Conservation (phyloP, 768 basidiomycete genomes). For the Naganishia kalamii region DNA sequence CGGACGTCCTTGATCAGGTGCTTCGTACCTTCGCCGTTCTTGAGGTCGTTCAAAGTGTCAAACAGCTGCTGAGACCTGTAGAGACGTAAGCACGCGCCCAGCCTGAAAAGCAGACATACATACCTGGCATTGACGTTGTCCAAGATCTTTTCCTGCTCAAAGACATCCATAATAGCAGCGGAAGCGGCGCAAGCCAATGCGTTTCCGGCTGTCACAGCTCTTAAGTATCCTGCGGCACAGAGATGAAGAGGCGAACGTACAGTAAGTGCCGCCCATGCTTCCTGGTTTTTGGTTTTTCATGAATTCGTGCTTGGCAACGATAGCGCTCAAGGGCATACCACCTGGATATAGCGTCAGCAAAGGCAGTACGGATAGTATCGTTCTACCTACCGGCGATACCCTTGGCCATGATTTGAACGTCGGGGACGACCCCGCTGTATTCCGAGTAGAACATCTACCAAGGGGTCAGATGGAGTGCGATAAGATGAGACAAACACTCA, state of each 20-base stretch:
- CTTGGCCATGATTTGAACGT: constrained; percentile 85
- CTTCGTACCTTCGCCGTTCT: constrained; percentile 53
- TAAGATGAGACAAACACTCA: neutral
- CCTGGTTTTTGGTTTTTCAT: constrained; percentile 73
- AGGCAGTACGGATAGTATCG: no score
- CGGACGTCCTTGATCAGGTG: constrained; percentile 75
- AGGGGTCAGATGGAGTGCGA: neutral
- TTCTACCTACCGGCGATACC: constrained; percentile 43
- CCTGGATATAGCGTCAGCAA: constrained; percentile 40
- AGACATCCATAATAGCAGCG: constrained; percentile 68
- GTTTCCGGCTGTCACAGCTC: constrained; percentile 59
- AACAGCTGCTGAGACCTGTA: constrained; percentile 68
- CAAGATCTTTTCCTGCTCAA: constrained; percentile 72
- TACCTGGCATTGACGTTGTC: constrained; percentile 71
- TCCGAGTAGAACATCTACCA: constrained; percentile 52
- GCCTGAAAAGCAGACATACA: constrained; percentile 14
- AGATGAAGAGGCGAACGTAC: neutral
- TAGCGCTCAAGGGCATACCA: constrained; percentile 86
- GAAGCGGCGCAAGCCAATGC: constrained; percentile 88
- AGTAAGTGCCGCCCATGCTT: constrained; percentile 50
- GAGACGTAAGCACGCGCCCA: neutral
- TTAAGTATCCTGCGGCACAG: neutral
- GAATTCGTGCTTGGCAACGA: constrained; percentile 70
- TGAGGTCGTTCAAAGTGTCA: constrained; percentile 55
- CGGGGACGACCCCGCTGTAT: constrained; percentile 76